Conservation (phyloP, 495 filamentous ascomycete genomes). For the Cercophora sp. region DNA sequence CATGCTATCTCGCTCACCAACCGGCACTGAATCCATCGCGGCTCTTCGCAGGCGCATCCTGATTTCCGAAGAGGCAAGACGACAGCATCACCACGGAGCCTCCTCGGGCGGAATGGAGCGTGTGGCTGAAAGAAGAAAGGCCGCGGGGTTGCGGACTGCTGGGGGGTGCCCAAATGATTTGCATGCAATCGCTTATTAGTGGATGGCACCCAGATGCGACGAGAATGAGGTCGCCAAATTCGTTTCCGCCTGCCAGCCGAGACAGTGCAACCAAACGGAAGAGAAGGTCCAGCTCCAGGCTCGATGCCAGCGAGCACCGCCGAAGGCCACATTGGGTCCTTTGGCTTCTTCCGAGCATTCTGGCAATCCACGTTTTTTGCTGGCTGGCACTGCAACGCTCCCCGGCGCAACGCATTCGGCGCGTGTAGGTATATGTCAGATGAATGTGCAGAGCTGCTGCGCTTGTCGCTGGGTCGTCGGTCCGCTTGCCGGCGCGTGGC, state of each 20-base stretch:
- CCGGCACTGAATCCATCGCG: neutral
- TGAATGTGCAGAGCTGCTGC: neutral
- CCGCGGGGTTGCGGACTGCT: slow-evolving; percentile 3
- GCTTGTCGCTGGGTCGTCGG: neutral
- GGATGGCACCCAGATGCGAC: slow-evolving; percentile 14
- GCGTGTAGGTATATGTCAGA: neutral
- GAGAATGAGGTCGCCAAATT: slow-evolving; percentile 18
- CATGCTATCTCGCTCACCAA: neutral
- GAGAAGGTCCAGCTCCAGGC: slow-evolving; percentile 6
- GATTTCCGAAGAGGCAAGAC: neutral
- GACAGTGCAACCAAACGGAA: slow-evolving; percentile 13
- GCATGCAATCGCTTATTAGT: slow-evolving; percentile 15
- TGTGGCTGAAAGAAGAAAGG: slow-evolving; percentile 16
- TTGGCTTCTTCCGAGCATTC: neutral
- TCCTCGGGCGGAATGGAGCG: neutral
- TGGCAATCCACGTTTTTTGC: neutral
- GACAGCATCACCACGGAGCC: neutral
- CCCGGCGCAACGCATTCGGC: too few relatives aligned
- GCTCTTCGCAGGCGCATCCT: neutral
- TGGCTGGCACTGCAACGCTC: too few relatives aligned
- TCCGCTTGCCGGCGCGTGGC: too few relatives aligned
- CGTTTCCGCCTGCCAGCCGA: slow-evolving; percentile 12
- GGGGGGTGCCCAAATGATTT: slow-evolving; percentile 18
- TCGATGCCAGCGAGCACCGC: neutral
- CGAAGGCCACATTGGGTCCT: slow-evolving; percentile 3